Percentiles rank a stretch among this genome's conserved stretches.
phyloP scores from a whole-genome alignment of 1,284 basidiomycete genomes.

The Sanghuangporus weigelae region DNA sequence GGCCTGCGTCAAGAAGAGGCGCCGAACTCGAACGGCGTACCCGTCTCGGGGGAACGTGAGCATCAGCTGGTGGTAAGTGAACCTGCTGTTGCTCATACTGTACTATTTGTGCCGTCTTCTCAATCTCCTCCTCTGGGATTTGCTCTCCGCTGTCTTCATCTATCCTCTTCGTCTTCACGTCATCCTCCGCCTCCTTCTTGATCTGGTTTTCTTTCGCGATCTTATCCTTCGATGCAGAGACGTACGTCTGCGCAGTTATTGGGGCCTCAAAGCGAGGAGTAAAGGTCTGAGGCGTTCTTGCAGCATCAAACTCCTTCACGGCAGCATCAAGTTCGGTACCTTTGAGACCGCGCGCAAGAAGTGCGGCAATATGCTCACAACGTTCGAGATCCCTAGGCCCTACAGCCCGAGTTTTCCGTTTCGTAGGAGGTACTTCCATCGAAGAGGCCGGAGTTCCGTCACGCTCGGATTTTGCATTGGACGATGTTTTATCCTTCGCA shows the following conservation, averaged over 20 bases:
- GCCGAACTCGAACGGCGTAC: constrained; percentile 41
- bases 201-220: not conserved
- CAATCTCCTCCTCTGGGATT: not conserved
- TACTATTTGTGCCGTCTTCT: not conserved
- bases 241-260: constrained; percentile 43
- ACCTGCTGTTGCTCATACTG: not conserved
- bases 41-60: not conserved
- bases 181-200: constrained; percentile 4
- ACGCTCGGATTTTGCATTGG: not conserved
- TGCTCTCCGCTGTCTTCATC: constrained; percentile 5
- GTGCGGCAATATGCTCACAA: constrained; percentile 72
- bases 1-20: constrained; percentile 28
- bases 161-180: not conserved
- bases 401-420: constrained; percentile 59
- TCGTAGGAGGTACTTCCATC: constrained; percentile 36
- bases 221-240: not conserved
- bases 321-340: constrained; percentile 64
- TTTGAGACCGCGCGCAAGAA: constrained; percentile 69
- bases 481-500: constrained; percentile 5
- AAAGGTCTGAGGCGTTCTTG: constrained; percentile 57
- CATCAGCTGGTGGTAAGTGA: not conserved
- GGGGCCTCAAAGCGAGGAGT: constrained; percentile 63
- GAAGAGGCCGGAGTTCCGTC: not conserved
- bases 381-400: constrained; percentile 66
- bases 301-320: constrained; percentile 67